These are phyloP conservation scores for Salvia hispanica DNA, from an alignment of 257 asterid species.

Conservation along the genomic window DNA sequence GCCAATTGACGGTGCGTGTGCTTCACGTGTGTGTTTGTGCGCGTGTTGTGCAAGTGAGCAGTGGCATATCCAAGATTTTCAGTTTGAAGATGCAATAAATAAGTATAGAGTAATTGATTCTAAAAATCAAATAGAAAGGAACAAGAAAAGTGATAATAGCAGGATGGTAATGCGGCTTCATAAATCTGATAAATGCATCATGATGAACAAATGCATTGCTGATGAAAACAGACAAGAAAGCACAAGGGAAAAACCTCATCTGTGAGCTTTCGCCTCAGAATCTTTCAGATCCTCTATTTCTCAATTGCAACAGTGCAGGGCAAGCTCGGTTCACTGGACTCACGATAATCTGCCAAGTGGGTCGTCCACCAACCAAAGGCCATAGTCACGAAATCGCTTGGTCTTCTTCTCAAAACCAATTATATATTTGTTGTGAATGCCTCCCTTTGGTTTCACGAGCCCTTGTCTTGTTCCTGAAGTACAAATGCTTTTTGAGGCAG, in stretches of 20 bases:
- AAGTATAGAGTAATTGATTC: too few relatives aligned
- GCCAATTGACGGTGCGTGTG: too few relatives aligned
- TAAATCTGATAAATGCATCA: conserved; percentile 4
- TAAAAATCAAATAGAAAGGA: too few relatives aligned
- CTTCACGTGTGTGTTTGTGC: too few relatives aligned
- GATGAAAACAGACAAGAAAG: conserved; percentile 19
- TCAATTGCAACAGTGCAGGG: conserved; percentile 6
- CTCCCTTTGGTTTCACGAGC: conserved; percentile 80
- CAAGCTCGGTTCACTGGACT: neutral
- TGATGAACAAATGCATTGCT: conserved; percentile 22
- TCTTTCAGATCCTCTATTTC: conserved; percentile 23
- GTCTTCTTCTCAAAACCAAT: conserved; percentile 89
- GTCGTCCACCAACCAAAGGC: conserved; percentile 90
- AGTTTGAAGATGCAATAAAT: too few relatives aligned
- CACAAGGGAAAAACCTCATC: neutral
- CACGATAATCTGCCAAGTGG: conserved; percentile 74
- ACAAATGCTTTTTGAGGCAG: conserved; percentile 90
- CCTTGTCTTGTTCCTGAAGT: conserved; percentile 95
- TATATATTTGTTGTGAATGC: conserved; percentile 87
- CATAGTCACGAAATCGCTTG: conserved; percentile 75
- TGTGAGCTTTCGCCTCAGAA: conserved; percentile 4
- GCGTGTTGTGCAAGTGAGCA: too few relatives aligned
- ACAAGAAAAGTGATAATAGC: too few relatives aligned
- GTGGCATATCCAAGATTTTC: too few relatives aligned
- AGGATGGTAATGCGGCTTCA: neutral